Conservation (phyloP, 306 rosid genomes). For the Spatholobus suberectus region DNA sequence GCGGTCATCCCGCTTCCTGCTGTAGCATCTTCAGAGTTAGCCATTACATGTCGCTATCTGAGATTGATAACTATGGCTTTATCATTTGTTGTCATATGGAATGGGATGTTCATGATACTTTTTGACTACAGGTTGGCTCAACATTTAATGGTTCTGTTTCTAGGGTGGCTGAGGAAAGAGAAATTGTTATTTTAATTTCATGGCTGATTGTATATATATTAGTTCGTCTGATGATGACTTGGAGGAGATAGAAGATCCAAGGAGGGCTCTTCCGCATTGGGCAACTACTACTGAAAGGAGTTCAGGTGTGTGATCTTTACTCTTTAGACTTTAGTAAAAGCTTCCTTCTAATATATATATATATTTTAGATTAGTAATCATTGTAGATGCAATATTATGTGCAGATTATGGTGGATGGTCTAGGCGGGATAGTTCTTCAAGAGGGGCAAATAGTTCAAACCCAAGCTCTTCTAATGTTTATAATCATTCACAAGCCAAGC, state of each 20-base stretch:
- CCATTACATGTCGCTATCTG: background rate
- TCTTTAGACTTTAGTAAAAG: too few relatives aligned
- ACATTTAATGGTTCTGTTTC: conserved; percentile 47
- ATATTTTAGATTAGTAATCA: conserved; percentile 13
- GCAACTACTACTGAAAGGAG: conserved; percentile 49
- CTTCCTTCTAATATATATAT: conserved; percentile 15
- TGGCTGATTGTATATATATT: conserved; percentile 63
- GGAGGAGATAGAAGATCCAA: conserved; percentile 59
- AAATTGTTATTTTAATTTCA: conserved; percentile 44
- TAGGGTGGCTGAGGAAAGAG: conserved; percentile 44
- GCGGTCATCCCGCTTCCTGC: background rate
- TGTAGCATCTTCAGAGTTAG: background rate
- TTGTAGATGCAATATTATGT: conserved; percentile 28
- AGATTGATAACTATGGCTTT: background rate
- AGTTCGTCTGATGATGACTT: conserved; percentile 90
- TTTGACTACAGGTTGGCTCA: conserved; percentile 56
- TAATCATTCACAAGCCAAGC: conserved; percentile 47
- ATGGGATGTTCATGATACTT: conserved; percentile 35
- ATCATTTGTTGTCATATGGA: conserved; percentile 29
- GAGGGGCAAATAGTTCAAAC: conserved; percentile 57
- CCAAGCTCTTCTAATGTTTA: conserved; percentile 45
- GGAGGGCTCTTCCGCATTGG: conserved; percentile 71
- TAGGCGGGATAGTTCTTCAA: conserved; percentile 48
- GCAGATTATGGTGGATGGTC: conserved; percentile 63
- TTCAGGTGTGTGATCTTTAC: conserved; percentile 59